These are phyloP conservation scores for Paracamarosporium sp. DNA, from an alignment of 2,329 filamentous ascomycete species.

Conservation along the genomic window DNA sequence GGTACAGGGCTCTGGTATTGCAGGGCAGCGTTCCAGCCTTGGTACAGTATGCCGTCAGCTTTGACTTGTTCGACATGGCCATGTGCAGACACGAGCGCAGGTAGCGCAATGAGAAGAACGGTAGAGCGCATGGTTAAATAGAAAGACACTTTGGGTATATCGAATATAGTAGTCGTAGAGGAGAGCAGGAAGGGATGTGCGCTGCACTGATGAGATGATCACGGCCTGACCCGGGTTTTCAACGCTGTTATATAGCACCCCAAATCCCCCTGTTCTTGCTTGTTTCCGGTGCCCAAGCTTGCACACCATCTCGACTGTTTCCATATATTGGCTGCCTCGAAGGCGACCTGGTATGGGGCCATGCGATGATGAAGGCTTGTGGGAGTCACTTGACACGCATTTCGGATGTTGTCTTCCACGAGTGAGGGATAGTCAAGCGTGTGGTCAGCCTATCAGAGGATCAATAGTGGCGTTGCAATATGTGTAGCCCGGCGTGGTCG, in stretches of 20 bases:
- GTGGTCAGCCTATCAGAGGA: neutral
- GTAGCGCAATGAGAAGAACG: conserved; percentile 21
- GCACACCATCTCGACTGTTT: neutral
- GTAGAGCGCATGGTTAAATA: conserved; percentile 19
- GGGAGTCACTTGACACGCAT: conserved; percentile 2
- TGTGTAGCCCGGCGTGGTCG: conserved; percentile 4
- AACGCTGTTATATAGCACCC: conserved; percentile 6
- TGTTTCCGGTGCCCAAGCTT: neutral
- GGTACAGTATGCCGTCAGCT: conserved; percentile 35
- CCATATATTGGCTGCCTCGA: neutral
- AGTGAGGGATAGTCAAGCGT: neutral
- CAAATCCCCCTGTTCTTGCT: neutral
- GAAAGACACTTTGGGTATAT: neutral
- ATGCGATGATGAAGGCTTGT: neutral
- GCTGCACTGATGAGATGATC: conserved; percentile 7
- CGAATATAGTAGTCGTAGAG: neutral
- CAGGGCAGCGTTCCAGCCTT: conserved; percentile 39
- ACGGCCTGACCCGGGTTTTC: neutral
- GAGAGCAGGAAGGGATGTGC: neutral
- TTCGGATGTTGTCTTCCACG: conserved; percentile 1
- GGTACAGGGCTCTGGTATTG: conserved; percentile 39
- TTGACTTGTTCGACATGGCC: conserved; percentile 38
- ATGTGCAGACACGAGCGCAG: conserved; percentile 35
- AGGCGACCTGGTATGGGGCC: neutral
- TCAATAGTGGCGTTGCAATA: neutral